Evolutionary conservation across 2,329 filamentous ascomycete genomes (phyloP).

Genomic region (Alternaria hordeiaustralica): DNA sequence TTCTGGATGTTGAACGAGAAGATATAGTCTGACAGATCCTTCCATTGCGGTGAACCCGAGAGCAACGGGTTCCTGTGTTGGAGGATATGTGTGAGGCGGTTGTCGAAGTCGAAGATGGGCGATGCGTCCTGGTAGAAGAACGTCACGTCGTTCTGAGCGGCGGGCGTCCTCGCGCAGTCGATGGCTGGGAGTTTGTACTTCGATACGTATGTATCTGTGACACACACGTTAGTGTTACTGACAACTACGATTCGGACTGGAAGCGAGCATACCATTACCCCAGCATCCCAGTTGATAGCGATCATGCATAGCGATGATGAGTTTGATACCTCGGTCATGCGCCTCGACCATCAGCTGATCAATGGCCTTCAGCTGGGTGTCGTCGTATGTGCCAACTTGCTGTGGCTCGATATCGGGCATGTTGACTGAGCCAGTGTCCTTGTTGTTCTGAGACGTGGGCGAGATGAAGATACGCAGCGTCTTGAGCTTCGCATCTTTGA

Average conservation of each 20-base stretch:
- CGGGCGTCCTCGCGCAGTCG: not conserved
- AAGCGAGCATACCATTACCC: constrained; percentile 1
- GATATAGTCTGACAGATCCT: constrained; percentile 8
- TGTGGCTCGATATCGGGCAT: constrained; percentile 13
- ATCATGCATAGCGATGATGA: constrained; percentile 11
- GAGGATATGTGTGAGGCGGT: constrained; percentile 8
- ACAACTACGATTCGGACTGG: fast-evolving
- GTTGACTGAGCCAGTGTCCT: constrained; percentile 8
- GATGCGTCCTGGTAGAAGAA: constrained; percentile 13
- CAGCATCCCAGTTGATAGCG: constrained; percentile 11
- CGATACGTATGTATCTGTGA: not conserved
- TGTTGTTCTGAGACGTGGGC: constrained; percentile 7
- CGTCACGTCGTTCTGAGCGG: constrained; percentile 8
- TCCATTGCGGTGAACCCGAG: not conserved
- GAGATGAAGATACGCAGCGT: constrained; percentile 11
- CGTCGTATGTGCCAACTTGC: not conserved
- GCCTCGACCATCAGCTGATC: constrained; percentile 11
- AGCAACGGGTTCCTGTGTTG: not conserved
- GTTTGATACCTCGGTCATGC: constrained; percentile 4
- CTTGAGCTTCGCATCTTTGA: constrained; percentile 11
- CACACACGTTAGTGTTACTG: not conserved
- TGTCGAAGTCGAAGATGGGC: constrained; percentile 12
- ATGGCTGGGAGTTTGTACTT: not conserved
- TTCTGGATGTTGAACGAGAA: constrained; percentile 14
- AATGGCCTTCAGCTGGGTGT: constrained; percentile 7